A percentile compares a stretch with the other conserved stretches of the same genome.
Conservation (phyloP, 2,329 filamentous ascomycete species). For the Stachybotrys chartarum region DNA sequence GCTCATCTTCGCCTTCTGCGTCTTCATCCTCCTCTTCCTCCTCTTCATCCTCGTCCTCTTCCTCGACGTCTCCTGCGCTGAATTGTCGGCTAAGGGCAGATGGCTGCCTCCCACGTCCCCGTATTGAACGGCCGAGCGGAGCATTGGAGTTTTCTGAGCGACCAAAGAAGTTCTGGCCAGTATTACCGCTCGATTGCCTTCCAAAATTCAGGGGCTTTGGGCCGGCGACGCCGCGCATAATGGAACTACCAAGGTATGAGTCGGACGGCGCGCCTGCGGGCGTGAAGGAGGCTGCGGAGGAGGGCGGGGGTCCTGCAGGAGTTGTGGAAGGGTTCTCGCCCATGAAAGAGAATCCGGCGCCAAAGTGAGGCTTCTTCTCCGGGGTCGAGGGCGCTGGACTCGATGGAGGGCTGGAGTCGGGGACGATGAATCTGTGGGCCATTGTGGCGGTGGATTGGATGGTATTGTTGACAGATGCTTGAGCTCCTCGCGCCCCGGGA, state of each 20-base stretch:
- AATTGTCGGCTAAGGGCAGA: conserved; percentile 43
- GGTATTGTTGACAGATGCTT: not conserved
- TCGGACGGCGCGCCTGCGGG: conserved; percentile 49
- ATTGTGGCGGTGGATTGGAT: conserved; percentile 21
- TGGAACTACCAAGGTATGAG: conserved; percentile 47
- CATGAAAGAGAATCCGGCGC: conserved; percentile 28
- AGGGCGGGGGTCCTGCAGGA: conserved; percentile 43
- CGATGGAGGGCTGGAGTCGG: conserved; percentile 33
- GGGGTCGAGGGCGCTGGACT: conserved; percentile 43
- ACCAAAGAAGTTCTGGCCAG: conserved; percentile 30
- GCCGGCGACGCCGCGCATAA: conserved; percentile 34
- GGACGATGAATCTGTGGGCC: conserved; percentile 33
- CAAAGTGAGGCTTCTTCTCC: conserved; percentile 27
- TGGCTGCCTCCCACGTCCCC: conserved; percentile 33
- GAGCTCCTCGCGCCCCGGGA: not conserved
- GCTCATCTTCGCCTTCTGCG: conserved; percentile 25
- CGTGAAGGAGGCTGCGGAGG: conserved; percentile 47
- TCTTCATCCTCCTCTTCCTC: conserved; percentile 22
- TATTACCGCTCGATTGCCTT: conserved; percentile 16
- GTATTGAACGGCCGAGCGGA: conserved; percentile 42
- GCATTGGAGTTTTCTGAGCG: conserved; percentile 27
- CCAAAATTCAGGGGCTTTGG: conserved; percentile 33
- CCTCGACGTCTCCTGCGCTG: conserved; percentile 15
- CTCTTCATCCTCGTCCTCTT: conserved; percentile 14
- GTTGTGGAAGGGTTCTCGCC: conserved; percentile 44